These are phyloP conservation scores for Coprinellus aureogranulatus DNA, from an alignment of 768 basidiomycete species.

Conservation along the genomic window DNA sequence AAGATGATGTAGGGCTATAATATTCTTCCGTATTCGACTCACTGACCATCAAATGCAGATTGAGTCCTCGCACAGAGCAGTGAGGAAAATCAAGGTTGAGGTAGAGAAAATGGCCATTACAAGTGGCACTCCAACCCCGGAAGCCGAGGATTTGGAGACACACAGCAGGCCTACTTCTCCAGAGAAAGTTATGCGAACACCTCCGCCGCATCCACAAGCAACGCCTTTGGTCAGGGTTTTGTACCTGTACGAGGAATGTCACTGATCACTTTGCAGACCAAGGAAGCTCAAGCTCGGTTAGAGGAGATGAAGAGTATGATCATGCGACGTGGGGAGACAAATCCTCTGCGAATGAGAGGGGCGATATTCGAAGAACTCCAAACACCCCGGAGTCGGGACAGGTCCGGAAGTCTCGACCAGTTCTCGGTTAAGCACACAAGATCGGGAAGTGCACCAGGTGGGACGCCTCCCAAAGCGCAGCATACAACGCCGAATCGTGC, in stretches of 20 bases:
- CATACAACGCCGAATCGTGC: background rate
- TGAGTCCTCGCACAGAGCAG: constrained; percentile 62
- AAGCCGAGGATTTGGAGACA: constrained; percentile 26
- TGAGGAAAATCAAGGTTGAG: constrained; percentile 77
- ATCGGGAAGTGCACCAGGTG: background rate
- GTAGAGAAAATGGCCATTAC: constrained; percentile 43
- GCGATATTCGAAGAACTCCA: constrained; percentile 31
- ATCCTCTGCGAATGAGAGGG: constrained; percentile 46
- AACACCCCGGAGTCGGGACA: constrained; percentile 15
- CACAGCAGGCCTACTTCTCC: constrained; percentile 54
- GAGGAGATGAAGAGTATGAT: constrained; percentile 83
- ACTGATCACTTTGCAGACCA: constrained; percentile 47
- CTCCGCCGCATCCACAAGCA: constrained; percentile 25
- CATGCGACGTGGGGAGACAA: constrained; percentile 47
- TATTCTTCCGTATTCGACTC: background rate
- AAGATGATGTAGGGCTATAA: constrained; percentile 61
- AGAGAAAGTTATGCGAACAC: constrained; percentile 48
- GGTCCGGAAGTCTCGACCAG: constrained; percentile 28
- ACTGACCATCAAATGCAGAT: constrained; percentile 43
- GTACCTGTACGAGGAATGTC: background rate
- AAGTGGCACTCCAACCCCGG: constrained; percentile 10
- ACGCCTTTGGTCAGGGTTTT: constrained; percentile 35
- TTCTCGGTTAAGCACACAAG: background rate
- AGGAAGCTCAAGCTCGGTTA: constrained; percentile 73
- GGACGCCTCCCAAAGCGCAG: no score